Percentiles rank a stretch among this genome's conserved stretches.
Evolutionary conservation across 1,139 yeast species (phyloP).

Genomic region (Suhomyces panamericanus): DNA sequence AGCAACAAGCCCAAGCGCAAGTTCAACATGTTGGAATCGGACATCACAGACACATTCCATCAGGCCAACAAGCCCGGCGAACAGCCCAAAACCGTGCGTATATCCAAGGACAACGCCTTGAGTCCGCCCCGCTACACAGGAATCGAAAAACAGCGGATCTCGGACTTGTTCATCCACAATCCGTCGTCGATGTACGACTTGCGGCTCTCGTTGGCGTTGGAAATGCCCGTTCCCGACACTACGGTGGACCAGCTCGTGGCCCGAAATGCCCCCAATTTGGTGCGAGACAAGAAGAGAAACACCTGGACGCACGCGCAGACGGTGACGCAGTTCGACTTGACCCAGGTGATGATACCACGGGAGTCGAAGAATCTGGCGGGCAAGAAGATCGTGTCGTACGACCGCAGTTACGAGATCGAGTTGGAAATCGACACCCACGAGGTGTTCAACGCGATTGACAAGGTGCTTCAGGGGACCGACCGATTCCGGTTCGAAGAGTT

Average conservation of each 20-base stretch:
- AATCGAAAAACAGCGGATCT: conserved; percentile 69
- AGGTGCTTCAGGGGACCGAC: conserved; percentile 49
- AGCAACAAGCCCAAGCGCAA: conserved; percentile 36
- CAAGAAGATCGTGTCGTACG: conserved; percentile 39
- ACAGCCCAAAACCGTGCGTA: conserved; percentile 61
- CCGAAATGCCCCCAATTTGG: conserved; percentile 47
- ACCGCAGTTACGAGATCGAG: conserved; percentile 58
- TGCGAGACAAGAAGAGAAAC: conserved; percentile 63
- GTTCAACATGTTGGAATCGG: conserved; percentile 42
- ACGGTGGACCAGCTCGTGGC: conserved; percentile 43
- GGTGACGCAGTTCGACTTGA: conserved; percentile 68
- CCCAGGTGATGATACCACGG: conserved; percentile 55
- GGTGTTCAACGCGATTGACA: conserved; percentile 62
- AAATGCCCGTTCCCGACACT: conserved; percentile 66
- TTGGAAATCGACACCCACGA: conserved; percentile 71
- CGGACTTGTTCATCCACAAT: conserved; percentile 68
- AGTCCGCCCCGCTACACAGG: conserved; percentile 68
- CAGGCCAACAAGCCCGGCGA: conserved; percentile 43
- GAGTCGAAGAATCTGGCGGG: conserved; percentile 46
- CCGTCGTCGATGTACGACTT: conserved; percentile 81
- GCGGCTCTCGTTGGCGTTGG: conserved; percentile 72
- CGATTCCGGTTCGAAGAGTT: conserved; percentile 67
- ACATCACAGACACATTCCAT: conserved; percentile 43
- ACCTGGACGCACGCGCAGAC: conserved; percentile 69
- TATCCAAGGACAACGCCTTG: conserved; percentile 59